Evolutionary conservation across 2,329 filamentous ascomycete species (phyloP), one percentile per base, ranked within the genome.

Genomic region (Lasiodiplodia citricola): DNA sequence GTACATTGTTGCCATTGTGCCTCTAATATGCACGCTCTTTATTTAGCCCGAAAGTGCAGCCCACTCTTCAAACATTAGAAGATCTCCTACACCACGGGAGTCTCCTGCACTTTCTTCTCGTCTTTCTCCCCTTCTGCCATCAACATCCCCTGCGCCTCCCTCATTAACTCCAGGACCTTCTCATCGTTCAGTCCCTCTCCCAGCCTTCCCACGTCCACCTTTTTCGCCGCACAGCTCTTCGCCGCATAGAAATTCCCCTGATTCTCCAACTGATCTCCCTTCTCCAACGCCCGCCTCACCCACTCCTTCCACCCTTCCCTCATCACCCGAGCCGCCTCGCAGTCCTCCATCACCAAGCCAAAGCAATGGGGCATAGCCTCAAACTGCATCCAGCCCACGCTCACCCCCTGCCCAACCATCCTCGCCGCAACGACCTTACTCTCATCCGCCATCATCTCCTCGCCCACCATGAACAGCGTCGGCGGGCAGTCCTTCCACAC

Each of bases 291-390:
- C 35, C 8, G 3, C 35, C 21, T 11, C 1, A 16, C 63, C 31
- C 31, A 55, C 51, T 56, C 65, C 28, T 16, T 44, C 68, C 54
- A 66, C 66, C 62, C 70, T 70, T 0, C 71, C 18, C 47, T 25
- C 44, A 35, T 11, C 10, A 50, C 28, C 25, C 23, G 69, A 7
- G 75, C 72, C 0, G 71, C 77, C 3, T 71, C 60, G 2, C 78
- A 67, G 1, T 54, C 25, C 51, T 71, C 68, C 4, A 85, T 69
- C 67, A 85, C 69, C 79, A 83, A 79, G 0, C 75, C 78, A 72
- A 86, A 95, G 72, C 87, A 88, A 79, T 94, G 92, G 66, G 92
- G 91, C 92, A 95, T 95, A 3, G 88, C 90, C 77, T 94, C 90
- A 76, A 89, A 96, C 79, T 93, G 87, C 76, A 92, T 88, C 74